These are phyloP conservation scores for Alternaria arbusti DNA, from an alignment of 2,329 filamentous ascomycete genomes.

Conservation along the genomic window DNA sequence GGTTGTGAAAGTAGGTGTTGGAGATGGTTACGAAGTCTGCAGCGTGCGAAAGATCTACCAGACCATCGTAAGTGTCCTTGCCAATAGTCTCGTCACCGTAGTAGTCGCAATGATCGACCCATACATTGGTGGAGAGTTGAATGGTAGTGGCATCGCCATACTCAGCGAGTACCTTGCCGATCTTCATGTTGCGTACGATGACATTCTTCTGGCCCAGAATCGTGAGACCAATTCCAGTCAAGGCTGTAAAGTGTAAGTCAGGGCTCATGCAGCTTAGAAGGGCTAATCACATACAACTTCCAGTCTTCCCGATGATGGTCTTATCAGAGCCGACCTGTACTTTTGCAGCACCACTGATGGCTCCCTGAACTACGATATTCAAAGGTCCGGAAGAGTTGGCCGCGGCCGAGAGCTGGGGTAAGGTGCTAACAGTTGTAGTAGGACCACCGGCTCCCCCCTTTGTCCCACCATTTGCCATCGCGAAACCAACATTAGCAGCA, in stretches of 20 bases:
- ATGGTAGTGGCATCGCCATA: conserved; percentile 67
- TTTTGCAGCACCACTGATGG: conserved; percentile 33
- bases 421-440: conserved; percentile 60
- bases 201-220: conserved; percentile 63
- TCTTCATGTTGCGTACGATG: conserved; percentile 67
- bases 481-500: conserved; percentile 48
- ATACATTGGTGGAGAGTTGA: conserved; percentile 60
- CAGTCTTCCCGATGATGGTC: conserved; percentile 48
- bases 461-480: conserved; percentile 57
- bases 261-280: not conserved
- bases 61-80: conserved; percentile 38
- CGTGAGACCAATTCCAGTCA: conserved; percentile 57
- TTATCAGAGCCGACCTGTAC: conserved; percentile 27
- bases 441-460: conserved; percentile 61
- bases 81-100: conserved; percentile 52
- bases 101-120: conserved; percentile 72
- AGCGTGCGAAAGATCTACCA: conserved; percentile 67
- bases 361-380: conserved; percentile 34
- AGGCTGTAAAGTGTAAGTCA: conserved; percentile 47
- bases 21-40: conserved; percentile 66
- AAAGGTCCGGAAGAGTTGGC: conserved; percentile 41
- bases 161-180: conserved; percentile 61
- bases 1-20: conserved; percentile 59
- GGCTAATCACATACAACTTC: conserved; percentile 43
- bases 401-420: conserved; percentile 58